Evolutionary conservation across 2,329 filamentous ascomycete genomes (phyloP).

Genomic region (Dactylellina drechsleri): DNA sequence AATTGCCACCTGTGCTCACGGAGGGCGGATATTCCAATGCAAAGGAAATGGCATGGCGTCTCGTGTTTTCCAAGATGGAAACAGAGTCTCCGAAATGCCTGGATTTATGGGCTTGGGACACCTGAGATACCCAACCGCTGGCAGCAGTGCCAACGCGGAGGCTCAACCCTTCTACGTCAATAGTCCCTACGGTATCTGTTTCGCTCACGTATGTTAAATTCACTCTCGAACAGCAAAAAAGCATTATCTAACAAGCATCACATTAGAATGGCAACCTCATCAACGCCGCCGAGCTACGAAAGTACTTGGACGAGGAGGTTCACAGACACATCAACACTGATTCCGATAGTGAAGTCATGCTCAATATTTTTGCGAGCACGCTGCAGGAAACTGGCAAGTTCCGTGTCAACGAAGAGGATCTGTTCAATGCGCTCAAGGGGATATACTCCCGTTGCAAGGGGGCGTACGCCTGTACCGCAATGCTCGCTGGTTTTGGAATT

Average conservation of each 20-base stretch:
- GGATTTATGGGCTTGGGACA: constrained; percentile 89
- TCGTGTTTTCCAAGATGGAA: constrained; percentile 84
- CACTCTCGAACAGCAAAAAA: too few species aligned
- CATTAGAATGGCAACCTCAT: constrained; percentile 87
- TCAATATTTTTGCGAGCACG: constrained; percentile 88
- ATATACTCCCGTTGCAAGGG: constrained; percentile 80
- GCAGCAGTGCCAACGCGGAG: constrained; percentile 83
- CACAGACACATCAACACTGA: constrained; percentile 91
- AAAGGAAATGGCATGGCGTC: constrained; percentile 90
- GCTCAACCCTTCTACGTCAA: constrained; percentile 95
- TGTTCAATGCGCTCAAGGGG: constrained; percentile 75
- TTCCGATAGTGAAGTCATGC: constrained; percentile 84
- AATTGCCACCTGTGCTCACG: constrained; percentile 77
- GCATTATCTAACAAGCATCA: background rate
- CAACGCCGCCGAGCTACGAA: constrained; percentile 76
- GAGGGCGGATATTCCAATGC: constrained; percentile 85
- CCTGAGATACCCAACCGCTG: constrained; percentile 87
- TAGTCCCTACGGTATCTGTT: constrained; percentile 81
- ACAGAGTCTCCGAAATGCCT: constrained; percentile 76
- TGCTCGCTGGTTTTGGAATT: constrained; percentile 84
- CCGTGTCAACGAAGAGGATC: constrained; percentile 79
- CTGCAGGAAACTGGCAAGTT: constrained; percentile 82
- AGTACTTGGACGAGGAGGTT: constrained; percentile 78
- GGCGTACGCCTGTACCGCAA: constrained; percentile 81
- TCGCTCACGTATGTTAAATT: constrained; percentile 64